These are phyloP conservation scores for Cyphellophora europaea DNA, from an alignment of 2,329 filamentous ascomycete genomes.

Conservation along the genomic window DNA sequence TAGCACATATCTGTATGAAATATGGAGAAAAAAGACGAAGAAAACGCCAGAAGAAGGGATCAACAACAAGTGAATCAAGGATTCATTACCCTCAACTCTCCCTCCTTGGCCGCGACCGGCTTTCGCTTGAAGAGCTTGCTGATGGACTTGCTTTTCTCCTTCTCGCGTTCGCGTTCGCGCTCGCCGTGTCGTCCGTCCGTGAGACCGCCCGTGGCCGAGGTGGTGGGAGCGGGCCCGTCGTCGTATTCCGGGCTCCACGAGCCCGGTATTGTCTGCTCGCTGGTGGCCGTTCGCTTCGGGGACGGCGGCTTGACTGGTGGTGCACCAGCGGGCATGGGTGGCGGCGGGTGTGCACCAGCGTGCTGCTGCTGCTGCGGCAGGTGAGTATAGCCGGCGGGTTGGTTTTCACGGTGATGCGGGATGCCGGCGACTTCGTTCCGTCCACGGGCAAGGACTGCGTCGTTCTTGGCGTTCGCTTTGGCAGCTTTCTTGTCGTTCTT, in stretches of 20 bases:
- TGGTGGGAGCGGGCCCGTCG: no score
- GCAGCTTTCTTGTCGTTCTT: conserved; percentile 16
- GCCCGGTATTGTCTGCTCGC: neutral
- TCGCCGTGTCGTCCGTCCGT: no score
- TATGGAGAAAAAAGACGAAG: no score
- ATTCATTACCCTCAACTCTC: neutral
- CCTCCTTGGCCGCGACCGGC: conserved; percentile 8
- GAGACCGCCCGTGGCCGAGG: no score
- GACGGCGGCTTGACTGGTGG: neutral
- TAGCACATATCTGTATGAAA: no score
- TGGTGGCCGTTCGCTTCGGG: neutral
- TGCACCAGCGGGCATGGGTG: neutral
- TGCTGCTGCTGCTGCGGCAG: conserved; percentile 1
- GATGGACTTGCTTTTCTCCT: conserved; percentile 5
- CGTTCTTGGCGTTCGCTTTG: conserved; percentile 10
- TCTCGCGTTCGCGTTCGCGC: neutral
- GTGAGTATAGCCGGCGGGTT: neutral
- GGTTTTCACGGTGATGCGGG: conserved; percentile 3
- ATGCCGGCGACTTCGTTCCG: conserved; percentile 13
- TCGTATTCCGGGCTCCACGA: neutral
- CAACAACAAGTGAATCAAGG: no score
- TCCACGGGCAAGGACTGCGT: conserved; percentile 11
- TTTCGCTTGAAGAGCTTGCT: conserved; percentile 16
- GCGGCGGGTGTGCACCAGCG: neutral
- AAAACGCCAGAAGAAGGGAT: no score